Evolutionary conservation across 129 eudicot species (phyloP).

Genomic region (Daucus carota): DH1_v3.0 NC_030381.2:45781501-45782000

Average conservation of each 20-base stretch:
- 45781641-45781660: no score
- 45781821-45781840: constrained; percentile 40
- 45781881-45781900: constrained; percentile 1
- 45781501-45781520: constrained; percentile 97
- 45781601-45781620: not conserved
- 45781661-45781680: not conserved
- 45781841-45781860: not conserved
- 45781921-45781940: constrained; percentile 98
- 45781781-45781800: constrained; percentile 86
- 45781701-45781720: constrained; percentile 87
- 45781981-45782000: constrained; percentile 85
- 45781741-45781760: constrained; percentile 91
- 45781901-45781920: constrained; percentile 94
- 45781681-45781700: constrained; percentile 41
- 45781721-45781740: constrained; percentile 96
- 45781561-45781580: constrained; percentile 92
- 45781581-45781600: not conserved
- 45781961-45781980: constrained; percentile 99
- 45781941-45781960: constrained; percentile 92
- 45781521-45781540: constrained; percentile 95
- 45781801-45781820: constrained; percentile 88
- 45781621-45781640: no score
- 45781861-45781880: not conserved
- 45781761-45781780: constrained; percentile 92
- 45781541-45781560: constrained; percentile 92